These are phyloP conservation scores for Lippia alba DNA, from an alignment of 305 asterid species.

Conservation along the genomic window DNA sequence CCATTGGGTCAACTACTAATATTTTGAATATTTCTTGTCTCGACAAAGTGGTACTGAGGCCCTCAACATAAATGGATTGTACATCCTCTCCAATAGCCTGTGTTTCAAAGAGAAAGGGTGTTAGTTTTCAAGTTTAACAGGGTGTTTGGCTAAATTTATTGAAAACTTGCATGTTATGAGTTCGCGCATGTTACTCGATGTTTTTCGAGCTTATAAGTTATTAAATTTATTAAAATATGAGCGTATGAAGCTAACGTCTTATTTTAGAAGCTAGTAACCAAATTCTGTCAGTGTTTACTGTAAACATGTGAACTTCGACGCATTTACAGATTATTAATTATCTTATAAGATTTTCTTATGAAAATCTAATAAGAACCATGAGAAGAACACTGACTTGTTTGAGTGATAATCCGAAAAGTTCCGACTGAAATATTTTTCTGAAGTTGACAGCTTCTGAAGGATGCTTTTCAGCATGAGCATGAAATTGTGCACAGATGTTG, in stretches of 20 bases:
- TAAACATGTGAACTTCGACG: too few relatives aligned
- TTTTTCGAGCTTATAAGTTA: too few relatives aligned
- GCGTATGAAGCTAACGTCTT: too few relatives aligned
- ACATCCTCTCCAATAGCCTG: slow-evolving; percentile 76
- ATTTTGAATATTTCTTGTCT: slow-evolving; percentile 59
- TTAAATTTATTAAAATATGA: too few relatives aligned
- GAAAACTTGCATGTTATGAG: too few relatives aligned
- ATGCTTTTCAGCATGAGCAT: slow-evolving; percentile 40
- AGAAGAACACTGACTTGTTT: slow-evolving; percentile 57
- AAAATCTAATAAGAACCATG: too few relatives aligned
- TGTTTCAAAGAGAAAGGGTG: background rate
- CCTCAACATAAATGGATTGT: slow-evolving; percentile 61
- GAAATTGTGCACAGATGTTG: slow-evolving; percentile 46
- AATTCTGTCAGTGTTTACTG: too few relatives aligned
- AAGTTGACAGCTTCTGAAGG: slow-evolving; percentile 64
- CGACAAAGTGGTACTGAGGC: slow-evolving; percentile 51
- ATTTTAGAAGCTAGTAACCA: too few relatives aligned
- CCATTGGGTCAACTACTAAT: slow-evolving; percentile 70
- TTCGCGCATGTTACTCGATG: too few relatives aligned
- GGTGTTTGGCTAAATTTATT: too few relatives aligned
- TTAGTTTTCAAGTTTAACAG: background rate
- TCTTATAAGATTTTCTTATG: too few relatives aligned
- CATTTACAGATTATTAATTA: too few relatives aligned
- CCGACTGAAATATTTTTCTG: slow-evolving; percentile 67
- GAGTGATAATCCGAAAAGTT: slow-evolving; percentile 71